Conservation (phyloP, 164 flowering plant genomes). For the Magnolia kwangsiensis region DNA sequence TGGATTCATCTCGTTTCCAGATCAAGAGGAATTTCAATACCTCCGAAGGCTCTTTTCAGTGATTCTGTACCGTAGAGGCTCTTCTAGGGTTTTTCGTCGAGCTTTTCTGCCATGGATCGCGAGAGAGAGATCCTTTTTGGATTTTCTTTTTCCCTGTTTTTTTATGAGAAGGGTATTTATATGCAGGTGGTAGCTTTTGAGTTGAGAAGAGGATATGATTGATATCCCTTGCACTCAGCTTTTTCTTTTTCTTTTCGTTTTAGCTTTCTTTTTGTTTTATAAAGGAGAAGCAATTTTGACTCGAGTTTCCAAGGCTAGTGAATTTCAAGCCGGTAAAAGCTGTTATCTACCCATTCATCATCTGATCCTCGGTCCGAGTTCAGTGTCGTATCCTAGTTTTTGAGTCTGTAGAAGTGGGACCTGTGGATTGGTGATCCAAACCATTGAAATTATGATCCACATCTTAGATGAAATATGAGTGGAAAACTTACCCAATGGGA, state of each 20-base stretch:
- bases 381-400: too few species aligned
- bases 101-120: neutral
- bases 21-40: neutral
- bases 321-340: neutral
- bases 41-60: neutral
- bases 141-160: neutral
- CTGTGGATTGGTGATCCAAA: too few species aligned
- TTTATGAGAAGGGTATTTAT: neutral
- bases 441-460: too few species aligned
- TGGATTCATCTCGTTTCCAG: neutral
- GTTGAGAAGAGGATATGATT: neutral
- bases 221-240: neutral
- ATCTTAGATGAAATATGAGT: too few species aligned
- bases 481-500: too few species aligned
- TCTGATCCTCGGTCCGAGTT: too few species aligned
- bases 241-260: neutral
- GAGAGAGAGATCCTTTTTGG: too few species aligned
- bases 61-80: neutral
- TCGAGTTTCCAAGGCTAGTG: neutral
- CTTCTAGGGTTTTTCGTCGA: constrained; percentile 6
- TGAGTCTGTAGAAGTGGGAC: too few species aligned
- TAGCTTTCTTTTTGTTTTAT: neutral
- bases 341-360: too few species aligned
- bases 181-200: neutral
- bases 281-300: neutral